These are phyloP conservation scores for Orobanche coerulescens DNA, from an alignment of 257 asterid species.

Conservation along the genomic window DNA sequence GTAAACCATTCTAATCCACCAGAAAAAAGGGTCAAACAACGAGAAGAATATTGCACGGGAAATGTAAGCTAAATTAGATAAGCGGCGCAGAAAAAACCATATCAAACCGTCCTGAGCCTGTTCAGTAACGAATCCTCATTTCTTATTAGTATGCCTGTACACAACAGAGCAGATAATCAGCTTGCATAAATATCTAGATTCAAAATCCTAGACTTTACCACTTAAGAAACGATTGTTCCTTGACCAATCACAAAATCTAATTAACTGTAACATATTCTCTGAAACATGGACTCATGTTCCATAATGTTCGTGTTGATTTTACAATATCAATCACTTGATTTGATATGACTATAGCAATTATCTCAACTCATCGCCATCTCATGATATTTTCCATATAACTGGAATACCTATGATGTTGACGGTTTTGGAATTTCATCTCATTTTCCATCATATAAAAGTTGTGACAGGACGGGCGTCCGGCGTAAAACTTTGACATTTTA, in stretches of 20 bases:
- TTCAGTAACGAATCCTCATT: slow-evolving; percentile 19
- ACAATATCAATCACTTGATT: too few species aligned
- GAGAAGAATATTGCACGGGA: slow-evolving; percentile 21
- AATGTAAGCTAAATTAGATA: slow-evolving; percentile 11
- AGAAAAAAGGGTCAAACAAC: slow-evolving; percentile 24
- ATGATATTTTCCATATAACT: too few species aligned
- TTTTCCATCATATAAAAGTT: too few species aligned
- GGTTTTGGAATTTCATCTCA: too few species aligned
- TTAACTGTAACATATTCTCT: slow-evolving; percentile 4
- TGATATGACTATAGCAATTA: too few species aligned
- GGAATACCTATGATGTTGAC: too few species aligned
- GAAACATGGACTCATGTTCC: too few species aligned
- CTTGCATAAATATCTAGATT: neutral
- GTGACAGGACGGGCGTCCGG: too few species aligned
- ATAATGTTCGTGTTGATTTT: too few species aligned
- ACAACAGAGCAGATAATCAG: slow-evolving; percentile 29
- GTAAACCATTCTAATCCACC: slow-evolving; percentile 33
- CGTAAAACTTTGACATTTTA: too few species aligned
- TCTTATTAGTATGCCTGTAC: slow-evolving; percentile 33
- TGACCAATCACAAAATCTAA: neutral
- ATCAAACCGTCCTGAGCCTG: slow-evolving; percentile 25
- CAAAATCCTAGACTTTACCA: slow-evolving; percentile 28
- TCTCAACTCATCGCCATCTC: too few species aligned
- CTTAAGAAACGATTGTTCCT: slow-evolving; percentile 13
- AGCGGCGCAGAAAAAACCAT: slow-evolving; percentile 22